These are phyloP conservation scores for Cryptosporidium bovis DNA, from an alignment of 169 alveolate species.

Conservation along the genomic window DNA sequence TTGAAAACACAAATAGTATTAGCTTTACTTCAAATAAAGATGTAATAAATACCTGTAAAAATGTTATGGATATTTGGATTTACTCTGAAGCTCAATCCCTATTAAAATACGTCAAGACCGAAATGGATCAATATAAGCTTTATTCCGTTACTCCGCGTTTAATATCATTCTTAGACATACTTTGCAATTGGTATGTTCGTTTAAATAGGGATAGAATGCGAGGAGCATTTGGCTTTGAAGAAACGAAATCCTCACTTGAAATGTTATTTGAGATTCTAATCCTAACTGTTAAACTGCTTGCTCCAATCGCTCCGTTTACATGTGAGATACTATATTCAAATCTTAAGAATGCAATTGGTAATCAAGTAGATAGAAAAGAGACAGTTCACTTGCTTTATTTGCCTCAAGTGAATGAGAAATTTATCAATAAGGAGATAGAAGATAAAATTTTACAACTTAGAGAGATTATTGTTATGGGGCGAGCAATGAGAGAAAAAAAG, in stretches of 20 bases:
- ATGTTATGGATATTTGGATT: constrained; percentile 96
- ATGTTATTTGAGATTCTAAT: constrained; percentile 90
- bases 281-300: constrained; percentile 83
- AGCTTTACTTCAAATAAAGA: constrained; percentile 86
- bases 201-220: constrained; percentile 97
- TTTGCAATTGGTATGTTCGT: constrained; percentile 97
- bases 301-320: constrained; percentile 94
- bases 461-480: constrained; percentile 88
- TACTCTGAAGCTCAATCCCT: constrained; percentile 89
- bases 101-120: constrained; percentile 88
- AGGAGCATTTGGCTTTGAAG: constrained; percentile 92
- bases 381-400: constrained; percentile 90
- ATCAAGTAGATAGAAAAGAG: constrained; percentile 77
- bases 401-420: constrained; percentile 83
- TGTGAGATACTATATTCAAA: constrained; percentile 92
- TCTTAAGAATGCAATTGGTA: constrained; percentile 88
- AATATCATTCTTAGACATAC: constrained; percentile 92
- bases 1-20: constrained; percentile 83
- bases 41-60: constrained; percentile 78
- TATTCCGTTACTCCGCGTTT: constrained; percentile 95
- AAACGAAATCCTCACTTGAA: constrained; percentile 87
- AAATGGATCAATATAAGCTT: constrained; percentile 95
- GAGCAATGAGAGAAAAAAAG: constrained; percentile 91
- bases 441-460: constrained; percentile 80
- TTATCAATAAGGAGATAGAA: constrained; percentile 85